Percentiles rank a stretch among this genome's conserved stretches.
phyloP scores from a whole-genome alignment of 1,284 basidiomycete genomes.

The Sphaerobolus stellatus region DNA sequence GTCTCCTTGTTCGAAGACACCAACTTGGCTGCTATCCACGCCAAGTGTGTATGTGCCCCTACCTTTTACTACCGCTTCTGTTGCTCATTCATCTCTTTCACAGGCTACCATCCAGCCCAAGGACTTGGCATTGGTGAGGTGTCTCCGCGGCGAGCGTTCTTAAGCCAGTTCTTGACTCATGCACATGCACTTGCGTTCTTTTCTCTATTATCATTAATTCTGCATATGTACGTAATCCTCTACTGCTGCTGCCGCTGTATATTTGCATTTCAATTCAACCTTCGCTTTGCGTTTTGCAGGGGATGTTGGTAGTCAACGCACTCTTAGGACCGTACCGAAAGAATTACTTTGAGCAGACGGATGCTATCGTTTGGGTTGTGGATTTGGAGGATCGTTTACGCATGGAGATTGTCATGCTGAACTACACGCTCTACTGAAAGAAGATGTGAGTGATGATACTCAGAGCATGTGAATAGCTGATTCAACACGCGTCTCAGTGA shows the following conservation, averaged over 20 bases:
- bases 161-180: too few species aligned
- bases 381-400: constrained; percentile 91
- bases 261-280: too few species aligned
- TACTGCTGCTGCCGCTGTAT: too few species aligned
- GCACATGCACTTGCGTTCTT: too few species aligned
- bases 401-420: constrained; percentile 89
- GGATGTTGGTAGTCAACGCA: constrained; percentile 98
- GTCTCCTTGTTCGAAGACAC: constrained; percentile 74
- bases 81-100: too few species aligned
- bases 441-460: constrained; percentile 70
- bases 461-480: constrained; percentile 14
- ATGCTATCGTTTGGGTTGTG: constrained; percentile 98
- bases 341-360: constrained; percentile 99
- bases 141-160: constrained; percentile 65
- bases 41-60: constrained; percentile 64
- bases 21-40: constrained; percentile 71
- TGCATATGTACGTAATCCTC: too few species aligned
- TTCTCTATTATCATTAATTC: too few species aligned
- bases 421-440: constrained; percentile 79
- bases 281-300: too few species aligned
- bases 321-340: constrained; percentile 97
- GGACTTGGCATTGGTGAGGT: constrained; percentile 69
- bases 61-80: too few species aligned
- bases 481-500: constrained; percentile 52
- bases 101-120: constrained; percentile 74